phyloP scores from a whole-genome alignment of 768 basidiomycete species.

The Omphalotus guepiniiformis region DNA sequence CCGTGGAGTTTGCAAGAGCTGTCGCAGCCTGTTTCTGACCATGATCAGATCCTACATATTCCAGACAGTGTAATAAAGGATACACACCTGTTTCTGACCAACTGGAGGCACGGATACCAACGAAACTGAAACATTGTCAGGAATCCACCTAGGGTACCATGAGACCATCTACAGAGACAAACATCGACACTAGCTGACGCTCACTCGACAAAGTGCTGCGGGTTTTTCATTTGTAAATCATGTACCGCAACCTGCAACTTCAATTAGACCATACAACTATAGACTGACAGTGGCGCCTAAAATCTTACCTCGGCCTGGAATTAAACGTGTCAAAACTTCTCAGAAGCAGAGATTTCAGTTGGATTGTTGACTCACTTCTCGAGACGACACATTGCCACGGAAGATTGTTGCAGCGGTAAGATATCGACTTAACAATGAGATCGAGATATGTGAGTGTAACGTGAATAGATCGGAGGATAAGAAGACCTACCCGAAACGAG shows the following conservation, averaged over 20 bases:
- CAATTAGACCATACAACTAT: too few relatives aligned
- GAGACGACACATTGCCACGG: slow-evolving; percentile 76
- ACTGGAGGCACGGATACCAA: slow-evolving; percentile 81
- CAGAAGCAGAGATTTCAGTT: slow-evolving; percentile 3
- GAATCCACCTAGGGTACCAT: slow-evolving; percentile 68
- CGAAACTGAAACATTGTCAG: slow-evolving; percentile 84
- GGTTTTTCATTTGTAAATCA: slow-evolving; percentile 74
- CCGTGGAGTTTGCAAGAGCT: slow-evolving; percentile 72
- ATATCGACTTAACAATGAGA: slow-evolving; percentile 53
- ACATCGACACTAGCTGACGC: slow-evolving; percentile 18
- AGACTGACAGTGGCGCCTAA: slow-evolving; percentile 17
- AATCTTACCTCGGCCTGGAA: slow-evolving; percentile 48
- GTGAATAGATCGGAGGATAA: background rate
- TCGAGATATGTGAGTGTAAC: slow-evolving; percentile 5
- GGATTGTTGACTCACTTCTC: slow-evolving; percentile 72
- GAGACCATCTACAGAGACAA: background rate
- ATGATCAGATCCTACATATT: slow-evolving; percentile 6
- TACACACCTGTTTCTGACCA: slow-evolving; percentile 62
- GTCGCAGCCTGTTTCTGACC: slow-evolving; percentile 52
- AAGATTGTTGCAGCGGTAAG: slow-evolving; percentile 86
- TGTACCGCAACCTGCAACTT: slow-evolving; percentile 61
- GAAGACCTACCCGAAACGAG: slow-evolving; percentile 59
- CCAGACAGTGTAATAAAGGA: background rate
- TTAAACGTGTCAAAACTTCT: slow-evolving; percentile 23
- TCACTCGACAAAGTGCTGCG: slow-evolving; percentile 76